Evolutionary conservation across 306 rosid species (phyloP).

Genomic region (Amphicarpaea edgeworthii): DNA sequence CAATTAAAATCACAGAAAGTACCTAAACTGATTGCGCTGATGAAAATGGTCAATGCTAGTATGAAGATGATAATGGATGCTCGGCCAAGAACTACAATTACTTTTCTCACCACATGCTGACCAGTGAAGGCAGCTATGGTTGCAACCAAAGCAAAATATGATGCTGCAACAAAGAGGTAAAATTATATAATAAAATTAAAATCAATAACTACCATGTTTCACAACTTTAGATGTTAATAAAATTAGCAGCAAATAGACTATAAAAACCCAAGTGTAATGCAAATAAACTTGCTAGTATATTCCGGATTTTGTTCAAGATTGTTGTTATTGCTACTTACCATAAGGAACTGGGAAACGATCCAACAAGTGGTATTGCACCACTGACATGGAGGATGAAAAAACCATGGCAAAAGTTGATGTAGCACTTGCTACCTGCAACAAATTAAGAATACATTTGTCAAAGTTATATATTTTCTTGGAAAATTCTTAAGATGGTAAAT

Average conservation of each 20-base stretch:
- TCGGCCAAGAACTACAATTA: constrained; percentile 66
- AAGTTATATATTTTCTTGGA: constrained; percentile 17
- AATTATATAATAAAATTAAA: not conserved
- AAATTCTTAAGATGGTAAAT: constrained; percentile 9
- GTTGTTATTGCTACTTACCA: constrained; percentile 52
- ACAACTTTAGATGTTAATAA: not conserved
- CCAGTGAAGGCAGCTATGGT: constrained; percentile 80
- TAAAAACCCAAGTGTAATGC: not conserved
- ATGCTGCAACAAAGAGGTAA: constrained; percentile 54
- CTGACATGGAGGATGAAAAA: constrained; percentile 90
- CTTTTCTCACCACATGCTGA: constrained; percentile 79
- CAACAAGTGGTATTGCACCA: constrained; percentile 73
- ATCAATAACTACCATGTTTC: not conserved
- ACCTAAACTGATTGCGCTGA: constrained; percentile 89
- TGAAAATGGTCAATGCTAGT: constrained; percentile 74
- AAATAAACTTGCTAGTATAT: not conserved
- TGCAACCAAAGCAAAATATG: constrained; percentile 72
- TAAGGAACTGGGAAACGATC: constrained; percentile 82
- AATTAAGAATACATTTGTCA: not conserved
- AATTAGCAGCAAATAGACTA: not conserved
- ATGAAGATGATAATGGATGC: constrained; percentile 84
- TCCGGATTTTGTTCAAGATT: not conserved
- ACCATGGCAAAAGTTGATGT: constrained; percentile 86
- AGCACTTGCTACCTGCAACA: constrained; percentile 81
- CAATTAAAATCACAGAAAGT: constrained; percentile 28